Percentiles rank a stretch among this genome's conserved stretches.
Evolutionary conservation across 164 flowering plant genomes (phyloP).

Genomic region (Santalum album): DNA sequence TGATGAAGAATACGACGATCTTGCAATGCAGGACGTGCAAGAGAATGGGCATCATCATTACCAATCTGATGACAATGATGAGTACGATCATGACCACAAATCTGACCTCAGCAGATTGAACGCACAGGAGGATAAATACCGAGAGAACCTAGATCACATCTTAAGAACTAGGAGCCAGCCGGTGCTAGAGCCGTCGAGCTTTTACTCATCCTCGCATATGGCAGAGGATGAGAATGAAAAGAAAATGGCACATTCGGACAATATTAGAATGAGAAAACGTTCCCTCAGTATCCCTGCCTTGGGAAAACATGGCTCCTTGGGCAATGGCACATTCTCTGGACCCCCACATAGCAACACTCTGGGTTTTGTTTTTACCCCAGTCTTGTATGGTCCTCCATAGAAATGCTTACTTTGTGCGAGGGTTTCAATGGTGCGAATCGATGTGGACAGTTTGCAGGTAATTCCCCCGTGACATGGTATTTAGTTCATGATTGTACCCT

Average conservation of each 20-base stretch:
- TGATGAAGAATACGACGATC: constrained; percentile 95
- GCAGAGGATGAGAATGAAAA: constrained; percentile 25
- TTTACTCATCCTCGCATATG: constrained; percentile 26
- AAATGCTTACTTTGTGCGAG: too few species aligned
- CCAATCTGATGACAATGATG: too few species aligned
- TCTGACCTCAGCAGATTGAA: neutral
- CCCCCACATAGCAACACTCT: constrained; percentile 26
- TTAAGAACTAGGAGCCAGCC: constrained; percentile 27
- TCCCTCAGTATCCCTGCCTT: constrained; percentile 64
- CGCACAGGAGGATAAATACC: constrained; percentile 21
- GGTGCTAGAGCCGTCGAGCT: constrained; percentile 17
- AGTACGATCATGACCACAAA: too few species aligned
- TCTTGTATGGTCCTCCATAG: too few species aligned
- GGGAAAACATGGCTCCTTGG: constrained; percentile 37
- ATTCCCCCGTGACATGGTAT: too few species aligned
- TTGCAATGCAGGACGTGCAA: constrained; percentile 73
- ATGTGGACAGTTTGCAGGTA: too few species aligned
- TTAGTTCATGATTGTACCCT: too few species aligned
- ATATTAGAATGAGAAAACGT: constrained; percentile 38
- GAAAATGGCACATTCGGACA: constrained; percentile 17
- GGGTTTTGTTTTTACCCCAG: neutral
- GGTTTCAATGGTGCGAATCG: too few species aligned
- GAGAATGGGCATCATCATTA: too few species aligned
- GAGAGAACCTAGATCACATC: constrained; percentile 43
- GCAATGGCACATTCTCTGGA: constrained; percentile 41